These are phyloP conservation scores for Panicum hallii DNA, from an alignment of 202 grass and related monocot species.

Conservation along the genomic window DNA sequence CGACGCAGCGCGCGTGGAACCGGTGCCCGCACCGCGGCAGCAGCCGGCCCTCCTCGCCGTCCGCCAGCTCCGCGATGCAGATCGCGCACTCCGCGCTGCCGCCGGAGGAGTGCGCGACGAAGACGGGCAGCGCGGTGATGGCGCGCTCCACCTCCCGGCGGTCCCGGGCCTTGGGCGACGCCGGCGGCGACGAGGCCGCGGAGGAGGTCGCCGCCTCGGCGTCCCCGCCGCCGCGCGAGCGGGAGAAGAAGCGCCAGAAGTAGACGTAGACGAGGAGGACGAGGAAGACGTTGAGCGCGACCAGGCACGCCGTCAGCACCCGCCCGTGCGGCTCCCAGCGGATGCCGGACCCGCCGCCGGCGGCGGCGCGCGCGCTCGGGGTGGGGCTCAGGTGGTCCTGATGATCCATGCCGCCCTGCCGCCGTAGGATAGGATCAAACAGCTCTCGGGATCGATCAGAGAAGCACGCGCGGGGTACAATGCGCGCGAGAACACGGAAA, in stretches of 20 bases:
- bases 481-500: background rate
- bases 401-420: background rate
- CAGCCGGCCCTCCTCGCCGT: constrained; percentile 57
- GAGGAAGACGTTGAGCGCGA: constrained; percentile 60
- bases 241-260: constrained; percentile 56
- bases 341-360: background rate
- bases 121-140: constrained; percentile 37
- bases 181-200: background rate
- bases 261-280: constrained; percentile 63
- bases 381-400: background rate
- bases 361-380: background rate
- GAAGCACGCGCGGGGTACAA: background rate
- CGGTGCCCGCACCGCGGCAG: constrained; percentile 57
- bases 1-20: constrained; percentile 74
- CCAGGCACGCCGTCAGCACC: constrained; percentile 40
- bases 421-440: too few species aligned
- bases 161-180: constrained; percentile 38
- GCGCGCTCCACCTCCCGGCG: constrained; percentile 10
- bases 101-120: constrained; percentile 1
- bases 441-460: too few species aligned
- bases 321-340: constrained; percentile 37
- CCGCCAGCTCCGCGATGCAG: constrained; percentile 56
- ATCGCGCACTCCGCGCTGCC: constrained; percentile 48
- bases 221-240: background rate
- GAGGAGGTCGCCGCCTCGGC: background rate